Evolutionary conservation across 1,284 basidiomycete genomes (phyloP).

Genomic region (Cryptococcus wingfieldii): DNA sequence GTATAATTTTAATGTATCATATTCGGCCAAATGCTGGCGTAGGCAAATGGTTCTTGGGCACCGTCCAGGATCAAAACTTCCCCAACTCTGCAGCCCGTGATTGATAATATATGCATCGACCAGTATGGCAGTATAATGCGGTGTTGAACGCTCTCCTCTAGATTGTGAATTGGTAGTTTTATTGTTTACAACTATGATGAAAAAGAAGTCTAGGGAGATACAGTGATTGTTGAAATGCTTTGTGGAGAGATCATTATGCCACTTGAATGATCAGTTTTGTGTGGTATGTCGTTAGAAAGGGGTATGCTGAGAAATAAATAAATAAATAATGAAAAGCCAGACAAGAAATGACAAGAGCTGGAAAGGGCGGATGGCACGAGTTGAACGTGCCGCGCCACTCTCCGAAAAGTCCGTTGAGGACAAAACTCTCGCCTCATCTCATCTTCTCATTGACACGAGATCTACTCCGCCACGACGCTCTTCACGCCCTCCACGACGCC

Average conservation of each 20-base stretch:
- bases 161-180: neutral
- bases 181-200: neutral
- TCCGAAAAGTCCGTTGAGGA: conserved; percentile 18
- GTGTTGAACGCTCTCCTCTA: conserved; percentile 22
- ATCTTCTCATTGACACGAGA: neutral
- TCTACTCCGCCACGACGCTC: conserved; percentile 16
- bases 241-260: too few relatives aligned
- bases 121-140: conserved; percentile 7
- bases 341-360: neutral
- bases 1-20: neutral
- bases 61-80: too few relatives aligned
- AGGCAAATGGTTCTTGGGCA: too few relatives aligned
- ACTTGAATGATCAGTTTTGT: neutral
- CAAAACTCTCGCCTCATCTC: neutral
- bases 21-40: neutral
- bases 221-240: conserved; percentile 6
- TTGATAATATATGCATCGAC: conserved; percentile 2
- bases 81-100: too few relatives aligned
- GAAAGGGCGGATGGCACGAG: conserved; percentile 5
- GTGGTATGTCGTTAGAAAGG: conserved; percentile 2
- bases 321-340: neutral
- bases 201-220: neutral
- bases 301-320: neutral
- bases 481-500: conserved; percentile 21
- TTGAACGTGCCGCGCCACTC: conserved; percentile 13